A percentile compares a stretch with the other conserved stretches of the same genome.
Conservation (phyloP, 179 eudicot genomes). For the Silene noctiflora region DNA sequence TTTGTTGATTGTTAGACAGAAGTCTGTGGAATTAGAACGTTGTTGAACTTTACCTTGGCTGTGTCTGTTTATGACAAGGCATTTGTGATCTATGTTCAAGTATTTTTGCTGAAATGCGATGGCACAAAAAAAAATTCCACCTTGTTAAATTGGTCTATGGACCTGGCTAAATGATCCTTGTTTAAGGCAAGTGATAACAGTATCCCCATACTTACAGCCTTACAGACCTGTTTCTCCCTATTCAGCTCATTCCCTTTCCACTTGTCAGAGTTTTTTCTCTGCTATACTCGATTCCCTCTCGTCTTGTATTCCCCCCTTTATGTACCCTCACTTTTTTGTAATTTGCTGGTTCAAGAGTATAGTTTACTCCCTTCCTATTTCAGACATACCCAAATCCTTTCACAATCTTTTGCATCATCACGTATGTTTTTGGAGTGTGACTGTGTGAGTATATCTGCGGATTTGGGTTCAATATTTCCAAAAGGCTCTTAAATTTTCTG, state of each 20-base stretch:
- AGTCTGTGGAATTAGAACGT: too few species aligned
- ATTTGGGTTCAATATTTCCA: neutral
- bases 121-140: neutral
- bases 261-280: neutral
- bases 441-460: neutral
- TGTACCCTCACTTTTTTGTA: neutral
- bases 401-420: neutral
- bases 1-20: too few species aligned
- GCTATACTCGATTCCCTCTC: neutral
- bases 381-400: neutral
- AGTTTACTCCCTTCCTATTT: neutral
- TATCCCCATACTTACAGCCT: neutral
- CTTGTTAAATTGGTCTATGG: neutral
- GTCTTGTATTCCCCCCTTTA: neutral
- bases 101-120: neutral
- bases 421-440: neutral
- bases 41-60: neutral
- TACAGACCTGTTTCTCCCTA: neutral
- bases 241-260: neutral
- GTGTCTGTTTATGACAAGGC: neutral
- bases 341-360: neutral
- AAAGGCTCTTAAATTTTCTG: neutral
- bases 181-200: neutral
- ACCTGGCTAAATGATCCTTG: neutral
- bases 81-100: neutral